Conservation (phyloP, 768 basidiomycete genomes). For the Arthromyces matolae region DNA sequence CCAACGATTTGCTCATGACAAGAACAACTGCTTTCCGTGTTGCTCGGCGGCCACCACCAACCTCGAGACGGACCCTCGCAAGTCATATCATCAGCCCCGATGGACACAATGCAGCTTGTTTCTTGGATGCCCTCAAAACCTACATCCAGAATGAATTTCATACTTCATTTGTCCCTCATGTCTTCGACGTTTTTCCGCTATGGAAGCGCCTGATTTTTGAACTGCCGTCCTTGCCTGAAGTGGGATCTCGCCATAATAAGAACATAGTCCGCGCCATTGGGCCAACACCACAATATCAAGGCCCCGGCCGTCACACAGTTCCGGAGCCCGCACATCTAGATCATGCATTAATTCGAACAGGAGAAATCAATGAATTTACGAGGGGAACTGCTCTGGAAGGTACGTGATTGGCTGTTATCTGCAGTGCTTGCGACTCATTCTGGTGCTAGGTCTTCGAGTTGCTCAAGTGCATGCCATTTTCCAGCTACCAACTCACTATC, state of each 20-base stretch:
- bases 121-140: neutral
- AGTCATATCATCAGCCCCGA: constrained; percentile 14
- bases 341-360: constrained; percentile 14
- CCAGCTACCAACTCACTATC: constrained; percentile 11
- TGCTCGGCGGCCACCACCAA: neutral
- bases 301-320: neutral
- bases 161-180: neutral
- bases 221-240: constrained; percentile 15
- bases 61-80: constrained; percentile 1
- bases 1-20: neutral
- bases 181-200: neutral
- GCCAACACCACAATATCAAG: neutral
- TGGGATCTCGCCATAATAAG: constrained; percentile 2
- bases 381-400: constrained; percentile 1
- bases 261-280: constrained; percentile 14
- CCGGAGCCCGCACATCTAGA: constrained; percentile 15
- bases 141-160: neutral
- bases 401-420: neutral
- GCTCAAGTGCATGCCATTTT: constrained; percentile 27
- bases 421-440: neutral
- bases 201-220: constrained; percentile 13
- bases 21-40: neutral
- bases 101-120: constrained; percentile 5
- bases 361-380: constrained; percentile 9
- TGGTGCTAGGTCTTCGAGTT: constrained; percentile 16